Evolutionary conservation across 139 green algal species (phyloP), one percentile per base, ranked within the genome.

Genomic region (Picochlorum costavermella): DNA sequence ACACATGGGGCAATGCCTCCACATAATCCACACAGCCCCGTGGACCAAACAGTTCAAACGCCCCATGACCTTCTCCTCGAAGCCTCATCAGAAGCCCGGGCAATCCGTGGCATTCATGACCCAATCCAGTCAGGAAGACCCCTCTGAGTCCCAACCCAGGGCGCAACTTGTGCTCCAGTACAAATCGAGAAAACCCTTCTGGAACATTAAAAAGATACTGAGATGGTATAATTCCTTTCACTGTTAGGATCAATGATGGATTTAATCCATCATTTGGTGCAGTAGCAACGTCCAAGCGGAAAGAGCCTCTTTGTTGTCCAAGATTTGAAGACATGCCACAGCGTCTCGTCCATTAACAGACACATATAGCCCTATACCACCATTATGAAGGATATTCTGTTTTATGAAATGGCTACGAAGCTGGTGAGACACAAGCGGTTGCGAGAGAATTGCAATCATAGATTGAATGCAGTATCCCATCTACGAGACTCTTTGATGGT

Each of bases 161-260:
- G 0, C 85, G 69, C 6, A 78, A 43, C 13, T 60, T 61, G 53
- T 92, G 85, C 70, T 92, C 85, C 45, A 92, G 67, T 20, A 70
- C 84, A 10, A 92, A 73, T 0, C 85, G 66, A 1, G 81, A 68
- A 26, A 86, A 76, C 23, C 83, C 83, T 43, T 89, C 85, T 8
- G 85, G 83, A 6, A 72, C 79, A 8, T 84, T 81, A 57, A 89
- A 81, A 14, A 92, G 63, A 68, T 89, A 89, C 72, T 92, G 76
- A 0, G n/a, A n/a, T 17, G 6, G 36, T 40, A 28, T 48, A 10
- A 11, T 49, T 17, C 17, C 60, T 30, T 13, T 36, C 3, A 85
- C 12, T 6, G 62, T 68, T 12, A 87, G 67, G 31, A 87, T 67
- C 26, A 84, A 2, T 2, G 69, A 68, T 8, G 81, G 81, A 1